Evolutionary conservation across 2,329 filamentous ascomycete species (phyloP).

Genomic region (Diaporthe caulivora): DNA sequence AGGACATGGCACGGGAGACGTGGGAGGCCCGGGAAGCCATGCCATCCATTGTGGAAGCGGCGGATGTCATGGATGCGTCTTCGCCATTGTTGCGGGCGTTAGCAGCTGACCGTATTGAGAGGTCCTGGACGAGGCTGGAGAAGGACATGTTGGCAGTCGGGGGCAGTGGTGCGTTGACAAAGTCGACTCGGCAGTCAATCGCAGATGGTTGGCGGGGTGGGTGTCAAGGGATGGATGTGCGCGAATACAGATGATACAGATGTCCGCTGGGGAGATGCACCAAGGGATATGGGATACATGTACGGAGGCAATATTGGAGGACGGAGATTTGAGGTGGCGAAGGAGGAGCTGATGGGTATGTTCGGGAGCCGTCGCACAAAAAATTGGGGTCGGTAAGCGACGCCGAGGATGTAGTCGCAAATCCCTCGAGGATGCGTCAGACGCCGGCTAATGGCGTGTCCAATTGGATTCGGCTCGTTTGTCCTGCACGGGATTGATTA

Average conservation of each 20-base stretch:
- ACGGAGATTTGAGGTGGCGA: conserved; percentile 33
- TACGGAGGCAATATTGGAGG: not conserved
- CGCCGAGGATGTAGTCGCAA: conserved; percentile 31
- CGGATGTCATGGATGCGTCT: conserved; percentile 53
- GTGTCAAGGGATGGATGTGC: not conserved
- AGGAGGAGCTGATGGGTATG: conserved; percentile 29
- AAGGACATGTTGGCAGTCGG: conserved; percentile 67
- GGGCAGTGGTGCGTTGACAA: not conserved
- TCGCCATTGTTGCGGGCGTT: conserved; percentile 53
- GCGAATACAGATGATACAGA: not conserved
- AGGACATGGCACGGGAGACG: conserved; percentile 74
- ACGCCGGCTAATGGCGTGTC: not conserved
- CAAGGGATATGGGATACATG: conserved; percentile 15
- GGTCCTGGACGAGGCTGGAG: conserved; percentile 75
- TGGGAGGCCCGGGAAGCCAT: conserved; percentile 70
- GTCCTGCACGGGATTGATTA: not conserved
- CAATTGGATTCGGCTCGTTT: conserved; percentile 12
- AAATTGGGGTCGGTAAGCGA: conserved; percentile 29
- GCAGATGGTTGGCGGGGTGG: not conserved
- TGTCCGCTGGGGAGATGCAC: not conserved
- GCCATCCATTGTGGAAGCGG: conserved; percentile 69
- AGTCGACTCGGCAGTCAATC: conserved; percentile 2
- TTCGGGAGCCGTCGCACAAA: conserved; percentile 34
- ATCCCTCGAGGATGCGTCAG: conserved; percentile 1
- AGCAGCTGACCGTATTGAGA: conserved; percentile 66